Conservation (phyloP, 2,329 filamentous ascomycete genomes). For the Alternaria atra region DNA sequence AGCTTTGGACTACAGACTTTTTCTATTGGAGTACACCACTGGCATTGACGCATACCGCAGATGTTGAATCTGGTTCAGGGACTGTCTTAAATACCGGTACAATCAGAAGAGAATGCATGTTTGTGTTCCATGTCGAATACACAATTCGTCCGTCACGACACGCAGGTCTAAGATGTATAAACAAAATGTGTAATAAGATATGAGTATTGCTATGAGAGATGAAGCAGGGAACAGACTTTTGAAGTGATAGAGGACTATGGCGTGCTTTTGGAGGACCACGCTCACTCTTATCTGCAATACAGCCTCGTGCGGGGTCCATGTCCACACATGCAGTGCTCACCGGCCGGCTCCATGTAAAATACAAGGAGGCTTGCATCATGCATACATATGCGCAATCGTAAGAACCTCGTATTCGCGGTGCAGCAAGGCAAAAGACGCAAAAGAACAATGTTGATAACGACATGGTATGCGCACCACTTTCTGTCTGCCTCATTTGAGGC, state of each 20-base stretch:
- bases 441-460: background rate
- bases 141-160: background rate
- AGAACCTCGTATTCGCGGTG: background rate
- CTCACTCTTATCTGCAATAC: background rate
- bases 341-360: background rate
- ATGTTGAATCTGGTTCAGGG: background rate
- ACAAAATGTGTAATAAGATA: no score
- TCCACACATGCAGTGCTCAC: background rate
- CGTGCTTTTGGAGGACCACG: background rate
- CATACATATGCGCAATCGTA: background rate
- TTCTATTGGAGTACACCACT: background rate
- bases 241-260: background rate
- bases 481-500: conserved; percentile 4
- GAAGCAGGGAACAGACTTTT: background rate
- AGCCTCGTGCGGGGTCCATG: conserved; percentile 14
- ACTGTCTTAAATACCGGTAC: background rate
- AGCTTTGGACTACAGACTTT: background rate
- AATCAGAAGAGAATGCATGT: background rate
- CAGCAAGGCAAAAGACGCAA: background rate
- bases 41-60: background rate
- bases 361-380: background rate
- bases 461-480: conserved; percentile 1
- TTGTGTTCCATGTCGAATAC: background rate
- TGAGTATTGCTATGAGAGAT: background rate
- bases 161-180: background rate